Base-by-base conservation (phyloP, 345 rosid species). In the Ceriops tagal region DNA sequence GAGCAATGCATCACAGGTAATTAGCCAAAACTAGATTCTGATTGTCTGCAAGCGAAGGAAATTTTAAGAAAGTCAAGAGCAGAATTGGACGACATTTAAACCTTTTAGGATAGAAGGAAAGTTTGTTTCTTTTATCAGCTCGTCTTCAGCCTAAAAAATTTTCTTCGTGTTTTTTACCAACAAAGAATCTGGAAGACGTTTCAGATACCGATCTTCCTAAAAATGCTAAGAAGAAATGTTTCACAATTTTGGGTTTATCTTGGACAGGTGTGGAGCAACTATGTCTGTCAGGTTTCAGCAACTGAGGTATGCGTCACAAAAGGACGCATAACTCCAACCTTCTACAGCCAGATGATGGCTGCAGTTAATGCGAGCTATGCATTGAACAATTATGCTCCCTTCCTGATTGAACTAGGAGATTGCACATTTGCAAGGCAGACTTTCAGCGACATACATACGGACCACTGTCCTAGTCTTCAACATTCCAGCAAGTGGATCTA, bases 341-440 rank as follows among this genome's bases (percentile, higher is more conserved):
- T 92, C 53, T 92, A 84, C 73, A 73, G 70, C 74, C 93, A 92
- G 73, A 87, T 95, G 96, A 75, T 86, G 6, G 75, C 91, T 13
- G 82, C 81, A 0, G 81, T 90, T 11, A 89, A 82, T 34, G 83
- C 86, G 49, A 83, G 98, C 74, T 74, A 74, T 0, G 92, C 81
- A 1, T 74, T 95, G 57, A 66, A 78, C 52, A 83, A 70, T 53
- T 83, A 92, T 22, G 84, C 84, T 9, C 96, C 98, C 0, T 86
- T 88, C 86, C 69, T 95, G 72, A 70, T 77, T 22, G 71, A 87
- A 68, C 81, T 95, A 1, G 86, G 87, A 68, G 98, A 95, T 70
- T 95, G 96, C 85, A 74, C 96, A 34, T 90, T 89, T 31, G 96
- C 87, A 22, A 83, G 92, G 49, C 85, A 90, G 61, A 85, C 93